These are phyloP conservation scores for Colletotrichum sp. DNA, from an alignment of 2,329 filamentous ascomycete species.

Conservation along the genomic window DNA sequence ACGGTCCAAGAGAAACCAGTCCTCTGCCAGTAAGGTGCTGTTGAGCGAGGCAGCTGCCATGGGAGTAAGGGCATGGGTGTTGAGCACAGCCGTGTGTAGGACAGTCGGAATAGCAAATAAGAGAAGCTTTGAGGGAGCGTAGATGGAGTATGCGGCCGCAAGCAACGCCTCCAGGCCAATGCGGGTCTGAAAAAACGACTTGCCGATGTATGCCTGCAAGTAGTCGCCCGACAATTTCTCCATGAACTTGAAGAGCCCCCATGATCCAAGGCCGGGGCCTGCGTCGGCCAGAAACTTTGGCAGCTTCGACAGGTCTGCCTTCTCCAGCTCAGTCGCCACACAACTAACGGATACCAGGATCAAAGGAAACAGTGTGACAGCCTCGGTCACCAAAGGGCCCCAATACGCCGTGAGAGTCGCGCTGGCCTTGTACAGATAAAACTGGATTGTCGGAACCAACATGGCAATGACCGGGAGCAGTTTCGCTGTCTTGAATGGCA, in stretches of 20 bases:
- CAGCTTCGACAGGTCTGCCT: conserved; percentile 58
- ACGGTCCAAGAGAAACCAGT: conserved; percentile 80
- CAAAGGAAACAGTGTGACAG: conserved; percentile 73
- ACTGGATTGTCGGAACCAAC: conserved; percentile 76
- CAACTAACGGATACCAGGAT: conserved; percentile 66
- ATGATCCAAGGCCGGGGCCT: conserved; percentile 68
- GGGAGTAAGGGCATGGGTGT: conserved; percentile 72
- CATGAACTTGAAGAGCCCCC: conserved; percentile 63
- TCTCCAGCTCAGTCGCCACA: conserved; percentile 68
- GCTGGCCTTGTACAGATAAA: conserved; percentile 71
- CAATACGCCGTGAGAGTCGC: conserved; percentile 66
- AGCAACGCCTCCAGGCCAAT: conserved; percentile 74
- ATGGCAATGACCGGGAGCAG: conserved; percentile 76
- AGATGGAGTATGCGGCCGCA: conserved; percentile 65
- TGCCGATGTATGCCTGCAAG: conserved; percentile 60
- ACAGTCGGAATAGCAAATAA: conserved; percentile 73
- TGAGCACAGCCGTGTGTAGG: conserved; percentile 71
- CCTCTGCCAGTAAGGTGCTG: conserved; percentile 63
- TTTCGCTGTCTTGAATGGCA: conserved; percentile 52
- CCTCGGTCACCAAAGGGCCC: conserved; percentile 79
- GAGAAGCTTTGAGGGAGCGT: conserved; percentile 72
- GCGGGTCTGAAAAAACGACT: conserved; percentile 68
- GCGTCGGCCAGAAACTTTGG: conserved; percentile 66
- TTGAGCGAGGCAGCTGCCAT: conserved; percentile 68
- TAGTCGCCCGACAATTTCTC: conserved; percentile 44